These are phyloP conservation scores for Euphorbia lathyris DNA, from an alignment of 345 rosid genomes.

Conservation along the genomic window DNA sequence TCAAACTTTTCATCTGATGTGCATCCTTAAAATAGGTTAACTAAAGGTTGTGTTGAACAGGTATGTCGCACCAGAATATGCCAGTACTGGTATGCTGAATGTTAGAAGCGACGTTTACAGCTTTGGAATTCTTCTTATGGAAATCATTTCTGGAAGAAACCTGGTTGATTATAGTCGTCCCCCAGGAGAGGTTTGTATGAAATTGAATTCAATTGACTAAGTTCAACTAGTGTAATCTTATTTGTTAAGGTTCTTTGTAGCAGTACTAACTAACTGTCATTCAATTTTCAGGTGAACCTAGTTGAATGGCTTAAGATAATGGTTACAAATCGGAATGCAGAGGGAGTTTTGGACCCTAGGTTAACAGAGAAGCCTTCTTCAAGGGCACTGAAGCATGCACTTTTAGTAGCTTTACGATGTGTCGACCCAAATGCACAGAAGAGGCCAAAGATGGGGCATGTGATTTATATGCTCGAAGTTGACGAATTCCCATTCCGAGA, in stretches of 20 bases:
- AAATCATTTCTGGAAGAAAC: constrained; percentile 82
- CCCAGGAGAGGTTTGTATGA: constrained; percentile 65
- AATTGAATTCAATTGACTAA: constrained; percentile 6
- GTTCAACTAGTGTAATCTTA: constrained; percentile 3
- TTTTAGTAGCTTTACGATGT: constrained; percentile 84
- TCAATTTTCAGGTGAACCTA: constrained; percentile 62
- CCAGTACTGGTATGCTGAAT: constrained; percentile 96
- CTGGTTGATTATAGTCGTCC: constrained; percentile 92
- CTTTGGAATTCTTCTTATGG: constrained; percentile 94
- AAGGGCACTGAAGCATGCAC: constrained; percentile 81
- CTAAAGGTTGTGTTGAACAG: constrained; percentile 27
- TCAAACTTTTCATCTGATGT: background rate
- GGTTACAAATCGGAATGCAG: constrained; percentile 78
- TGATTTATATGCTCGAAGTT: constrained; percentile 95
- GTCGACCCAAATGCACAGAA: constrained; percentile 95
- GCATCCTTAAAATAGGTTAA: background rate
- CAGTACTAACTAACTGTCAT: background rate
- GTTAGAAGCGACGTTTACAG: constrained; percentile 94
- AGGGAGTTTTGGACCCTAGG: constrained; percentile 83
- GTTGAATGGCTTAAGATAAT: constrained; percentile 93
- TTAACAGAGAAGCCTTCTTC: constrained; percentile 72
- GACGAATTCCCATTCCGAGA: constrained; percentile 80
- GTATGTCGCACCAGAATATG: constrained; percentile 97
- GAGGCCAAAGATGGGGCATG: constrained; percentile 96
- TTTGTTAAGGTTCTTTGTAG: background rate